phyloP scores from a whole-genome alignment of 78 protist genomes.

The Anaeramoeba flamelloides region DNA sequence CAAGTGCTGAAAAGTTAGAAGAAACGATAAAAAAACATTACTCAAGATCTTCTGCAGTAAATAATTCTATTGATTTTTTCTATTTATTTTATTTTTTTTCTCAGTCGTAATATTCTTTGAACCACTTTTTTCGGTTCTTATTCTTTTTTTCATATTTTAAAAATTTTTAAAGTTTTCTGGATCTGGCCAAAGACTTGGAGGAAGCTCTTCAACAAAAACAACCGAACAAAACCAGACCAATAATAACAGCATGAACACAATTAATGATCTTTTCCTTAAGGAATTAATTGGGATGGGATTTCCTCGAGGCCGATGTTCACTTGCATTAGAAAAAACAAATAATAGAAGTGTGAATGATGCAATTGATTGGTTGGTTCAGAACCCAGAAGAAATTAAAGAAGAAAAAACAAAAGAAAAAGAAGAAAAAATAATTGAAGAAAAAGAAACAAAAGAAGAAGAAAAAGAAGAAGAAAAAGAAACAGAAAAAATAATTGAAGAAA shows the following conservation, averaged over 20 bases:
- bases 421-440: background rate
- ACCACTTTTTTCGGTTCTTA: background rate
- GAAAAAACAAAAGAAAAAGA: background rate
- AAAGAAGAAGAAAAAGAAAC: background rate
- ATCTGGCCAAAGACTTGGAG: background rate
- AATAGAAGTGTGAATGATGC: background rate
- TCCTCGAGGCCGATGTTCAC: background rate
- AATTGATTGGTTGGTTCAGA: background rate
- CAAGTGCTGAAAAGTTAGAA: background rate
- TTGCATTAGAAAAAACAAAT: background rate
- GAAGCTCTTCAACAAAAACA: background rate
- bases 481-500: background rate
- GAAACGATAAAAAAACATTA: background rate
- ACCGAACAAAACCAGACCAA: background rate
- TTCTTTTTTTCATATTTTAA: background rate
- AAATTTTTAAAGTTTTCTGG: background rate
- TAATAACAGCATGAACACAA: background rate
- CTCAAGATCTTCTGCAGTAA: background rate
- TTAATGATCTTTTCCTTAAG: background rate
- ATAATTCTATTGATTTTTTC: too few species aligned
- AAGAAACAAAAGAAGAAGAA: background rate
- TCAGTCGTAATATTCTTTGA: too few species aligned
- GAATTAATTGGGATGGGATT: background rate
- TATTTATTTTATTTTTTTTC: too few species aligned
- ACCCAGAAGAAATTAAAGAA: background rate